Evolutionary conservation across 2,329 filamentous ascomycete species (phyloP).

Genomic region (Thermoascus crustaceus): DNA sequence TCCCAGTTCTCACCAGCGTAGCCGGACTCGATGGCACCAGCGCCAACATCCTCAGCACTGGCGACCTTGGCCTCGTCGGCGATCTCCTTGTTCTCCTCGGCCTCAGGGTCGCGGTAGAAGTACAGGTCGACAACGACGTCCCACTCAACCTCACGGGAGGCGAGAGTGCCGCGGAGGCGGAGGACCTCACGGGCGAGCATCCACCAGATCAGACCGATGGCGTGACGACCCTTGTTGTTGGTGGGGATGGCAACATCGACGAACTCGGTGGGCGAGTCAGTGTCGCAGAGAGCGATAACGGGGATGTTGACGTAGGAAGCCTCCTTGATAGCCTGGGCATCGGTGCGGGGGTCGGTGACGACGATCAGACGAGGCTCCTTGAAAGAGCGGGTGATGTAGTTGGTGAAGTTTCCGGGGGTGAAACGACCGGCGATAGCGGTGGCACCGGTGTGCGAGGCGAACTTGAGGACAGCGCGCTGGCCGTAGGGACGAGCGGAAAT

Average conservation of each 20-base stretch:
- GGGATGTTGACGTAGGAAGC: slow-evolving; percentile 99
- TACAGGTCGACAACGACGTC: slow-evolving; percentile 99
- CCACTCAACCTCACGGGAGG: slow-evolving; percentile 93
- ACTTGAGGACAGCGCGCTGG: slow-evolving; percentile 99
- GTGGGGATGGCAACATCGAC: slow-evolving; percentile 99
- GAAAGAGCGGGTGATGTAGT: slow-evolving; percentile 99
- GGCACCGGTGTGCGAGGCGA: slow-evolving; percentile 95
- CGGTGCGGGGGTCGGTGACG: slow-evolving; percentile 98
- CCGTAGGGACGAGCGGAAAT: slow-evolving; percentile 99
- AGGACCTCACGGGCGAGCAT: slow-evolving; percentile 99
- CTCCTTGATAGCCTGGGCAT: slow-evolving; percentile 99
- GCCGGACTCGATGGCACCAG: slow-evolving; percentile 68
- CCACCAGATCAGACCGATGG: slow-evolving; percentile 99
- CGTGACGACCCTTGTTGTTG: slow-evolving; percentile 99
- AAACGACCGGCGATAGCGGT: slow-evolving; percentile 98
- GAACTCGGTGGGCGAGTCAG: slow-evolving; percentile 98
- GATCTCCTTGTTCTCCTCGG: slow-evolving; percentile 95
- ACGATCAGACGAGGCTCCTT: slow-evolving; percentile 99
- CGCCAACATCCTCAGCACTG: slow-evolving; percentile 74
- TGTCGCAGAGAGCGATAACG: slow-evolving; percentile 98
- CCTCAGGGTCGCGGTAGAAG: slow-evolving; percentile 99
- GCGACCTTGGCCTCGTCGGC: slow-evolving; percentile 75
- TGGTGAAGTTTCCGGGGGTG: slow-evolving; percentile 99
- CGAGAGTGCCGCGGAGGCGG: slow-evolving; percentile 93
- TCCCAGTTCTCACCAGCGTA: slow-evolving; percentile 81